Evolutionary conservation across 2,329 filamentous ascomycete genomes (phyloP).

Genomic region (Triangularia verruculosa): DNA sequence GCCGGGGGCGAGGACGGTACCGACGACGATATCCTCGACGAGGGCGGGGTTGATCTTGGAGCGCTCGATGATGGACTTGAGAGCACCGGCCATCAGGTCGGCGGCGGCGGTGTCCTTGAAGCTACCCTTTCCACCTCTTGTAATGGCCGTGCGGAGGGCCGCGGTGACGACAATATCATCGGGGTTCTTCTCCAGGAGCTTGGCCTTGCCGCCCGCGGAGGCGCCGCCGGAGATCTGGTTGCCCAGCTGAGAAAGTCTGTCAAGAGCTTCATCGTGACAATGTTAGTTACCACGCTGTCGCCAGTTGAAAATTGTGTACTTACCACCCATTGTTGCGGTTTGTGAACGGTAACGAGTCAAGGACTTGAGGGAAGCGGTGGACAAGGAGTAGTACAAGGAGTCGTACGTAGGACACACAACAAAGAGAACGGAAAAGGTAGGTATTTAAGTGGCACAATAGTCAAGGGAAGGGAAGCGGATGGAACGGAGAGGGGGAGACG

Average conservation of each 20-base stretch:
- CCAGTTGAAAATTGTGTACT: background rate
- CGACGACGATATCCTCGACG: slow-evolving; percentile 91
- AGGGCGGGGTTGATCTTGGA: slow-evolving; percentile 84
- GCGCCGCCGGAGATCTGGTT: slow-evolving; percentile 53
- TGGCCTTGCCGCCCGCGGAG: slow-evolving; percentile 46
- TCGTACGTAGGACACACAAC: background rate
- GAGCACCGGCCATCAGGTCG: slow-evolving; percentile 79
- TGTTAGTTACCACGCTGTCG: slow-evolving; percentile 14
- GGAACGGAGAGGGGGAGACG: background rate
- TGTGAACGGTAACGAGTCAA: background rate
- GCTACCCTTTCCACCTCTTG: slow-evolving; percentile 85
- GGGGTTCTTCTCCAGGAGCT: slow-evolving; percentile 62
- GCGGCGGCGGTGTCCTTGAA: slow-evolving; percentile 93
- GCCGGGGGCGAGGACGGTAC: slow-evolving; percentile 85
- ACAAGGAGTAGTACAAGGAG: background rate
- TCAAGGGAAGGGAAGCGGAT: background rate
- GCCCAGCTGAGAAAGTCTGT: slow-evolving; percentile 58
- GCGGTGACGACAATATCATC: slow-evolving; percentile 88
- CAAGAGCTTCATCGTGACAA: slow-evolving; percentile 43
- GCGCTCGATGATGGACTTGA: slow-evolving; percentile 76
- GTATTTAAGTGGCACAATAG: background rate
- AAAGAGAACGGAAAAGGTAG: background rate
- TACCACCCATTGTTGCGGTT: slow-evolving; percentile 26
- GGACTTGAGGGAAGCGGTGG: background rate
- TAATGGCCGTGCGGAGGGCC: slow-evolving; percentile 86